These are phyloP conservation scores for Pelomyxa schiedti DNA, from an alignment of 78 protist genomes.

Conservation along the genomic window DNA sequence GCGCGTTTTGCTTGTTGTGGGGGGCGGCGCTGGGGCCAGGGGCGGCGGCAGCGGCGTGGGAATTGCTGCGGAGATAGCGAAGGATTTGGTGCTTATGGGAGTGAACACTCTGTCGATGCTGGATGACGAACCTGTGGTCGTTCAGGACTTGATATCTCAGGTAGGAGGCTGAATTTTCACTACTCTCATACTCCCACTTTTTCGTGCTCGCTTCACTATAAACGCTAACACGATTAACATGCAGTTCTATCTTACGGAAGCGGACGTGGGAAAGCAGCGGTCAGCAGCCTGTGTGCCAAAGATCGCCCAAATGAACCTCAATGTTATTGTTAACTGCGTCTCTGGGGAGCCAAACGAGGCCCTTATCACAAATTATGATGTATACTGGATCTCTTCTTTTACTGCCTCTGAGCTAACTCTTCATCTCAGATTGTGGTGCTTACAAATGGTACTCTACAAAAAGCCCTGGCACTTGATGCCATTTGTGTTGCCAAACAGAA, in stretches of 20 bases:
- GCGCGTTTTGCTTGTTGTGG: slow-evolving; percentile 78
- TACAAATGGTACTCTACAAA: background rate
- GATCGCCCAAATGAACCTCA: slow-evolving; percentile 82
- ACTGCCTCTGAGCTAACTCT: too few relatives aligned
- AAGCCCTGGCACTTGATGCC: too few relatives aligned
- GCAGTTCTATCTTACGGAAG: slow-evolving; percentile 78
- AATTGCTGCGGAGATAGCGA: slow-evolving; percentile 89
- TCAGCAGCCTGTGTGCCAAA: slow-evolving; percentile 28
- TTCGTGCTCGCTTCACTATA: background rate
- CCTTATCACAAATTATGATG: too few relatives aligned
- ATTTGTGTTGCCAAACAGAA: too few relatives aligned
- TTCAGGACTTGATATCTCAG: slow-evolving; percentile 56
- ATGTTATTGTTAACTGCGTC: slow-evolving; percentile 44
- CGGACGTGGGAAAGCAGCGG: slow-evolving; percentile 71
- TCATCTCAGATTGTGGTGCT: background rate
- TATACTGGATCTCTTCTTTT: too few relatives aligned
- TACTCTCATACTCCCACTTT: background rate
- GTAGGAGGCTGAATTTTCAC: background rate
- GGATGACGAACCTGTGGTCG: slow-evolving; percentile 40
- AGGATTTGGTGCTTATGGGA: slow-evolving; percentile 95
- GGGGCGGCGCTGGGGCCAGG: slow-evolving; percentile 93
- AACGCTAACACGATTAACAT: background rate
- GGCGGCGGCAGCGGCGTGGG: too few relatives aligned
- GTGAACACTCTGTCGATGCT: slow-evolving; percentile 80
- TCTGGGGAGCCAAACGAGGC: slow-evolving; percentile 33